A percentile compares a stretch with the other conserved stretches of the same genome.
Evolutionary conservation across 352 stramenopile species (phyloP).

Genomic region (Thalassiosira livingstoniorum): DNA sequence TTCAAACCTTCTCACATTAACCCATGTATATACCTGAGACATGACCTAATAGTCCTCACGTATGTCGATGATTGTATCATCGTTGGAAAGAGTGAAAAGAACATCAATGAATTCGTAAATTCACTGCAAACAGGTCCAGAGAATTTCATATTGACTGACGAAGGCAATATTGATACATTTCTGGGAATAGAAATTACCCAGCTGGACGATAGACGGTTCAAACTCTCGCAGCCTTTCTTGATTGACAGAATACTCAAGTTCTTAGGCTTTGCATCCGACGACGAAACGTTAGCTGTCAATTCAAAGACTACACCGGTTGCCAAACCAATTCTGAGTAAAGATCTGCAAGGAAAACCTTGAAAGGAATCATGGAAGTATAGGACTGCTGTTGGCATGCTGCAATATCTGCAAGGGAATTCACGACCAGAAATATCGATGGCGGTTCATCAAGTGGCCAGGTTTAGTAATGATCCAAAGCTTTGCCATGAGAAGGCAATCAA

Average conservation of each 20-base stretch:
- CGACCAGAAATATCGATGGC: constrained; percentile 18
- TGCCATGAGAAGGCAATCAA: constrained; percentile 14
- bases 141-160: constrained; percentile 6
- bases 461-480: constrained; percentile 18
- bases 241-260: constrained; percentile 2
- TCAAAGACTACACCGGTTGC: constrained; percentile 4
- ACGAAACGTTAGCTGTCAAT: not conserved
- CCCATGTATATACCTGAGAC: not conserved
- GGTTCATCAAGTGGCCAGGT: constrained; percentile 1
- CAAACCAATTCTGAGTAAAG: constrained; percentile 11
- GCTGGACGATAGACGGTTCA: not conserved
- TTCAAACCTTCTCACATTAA: constrained; percentile 11
- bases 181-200: not conserved
- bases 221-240: constrained; percentile 4
- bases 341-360: constrained; percentile 1
- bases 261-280: not conserved
- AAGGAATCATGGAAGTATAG: not conserved
- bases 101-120: not conserved
- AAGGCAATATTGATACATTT: not conserved
- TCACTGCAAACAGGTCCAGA: not conserved
- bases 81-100: not conserved
- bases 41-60: not conserved
- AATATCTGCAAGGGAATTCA: constrained; percentile 4
- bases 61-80: constrained; percentile 11
- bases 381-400: constrained; percentile 4